Conservation (phyloP, 805 yeast species). For the Myxozyma mucilagina region DNA sequence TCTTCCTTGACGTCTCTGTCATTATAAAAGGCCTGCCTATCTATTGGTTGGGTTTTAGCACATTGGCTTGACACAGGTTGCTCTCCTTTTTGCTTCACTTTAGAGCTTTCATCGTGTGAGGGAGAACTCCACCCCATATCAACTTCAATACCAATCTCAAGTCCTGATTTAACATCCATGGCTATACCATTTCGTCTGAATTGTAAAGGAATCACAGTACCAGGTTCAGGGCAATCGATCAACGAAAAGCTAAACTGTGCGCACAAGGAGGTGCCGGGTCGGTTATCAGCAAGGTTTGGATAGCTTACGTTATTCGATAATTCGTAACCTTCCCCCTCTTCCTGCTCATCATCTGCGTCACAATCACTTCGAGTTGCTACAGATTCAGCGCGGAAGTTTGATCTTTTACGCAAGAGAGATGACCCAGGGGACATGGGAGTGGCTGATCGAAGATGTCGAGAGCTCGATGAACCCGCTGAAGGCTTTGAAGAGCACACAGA, state of each 20-base stretch:
- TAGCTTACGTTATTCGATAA: neutral
- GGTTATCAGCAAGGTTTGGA: neutral
- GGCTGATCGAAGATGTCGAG: neutral
- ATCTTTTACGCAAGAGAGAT: conserved; percentile 1
- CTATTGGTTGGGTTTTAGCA: neutral
- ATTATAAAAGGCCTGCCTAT: neutral
- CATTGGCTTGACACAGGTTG: neutral
- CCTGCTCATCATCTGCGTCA: conserved; percentile 21
- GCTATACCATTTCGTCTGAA: conserved; percentile 3
- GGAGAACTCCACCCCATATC: conserved; percentile 29
- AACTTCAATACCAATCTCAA: conserved; percentile 20
- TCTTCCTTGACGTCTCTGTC: neutral
- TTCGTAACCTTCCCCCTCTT: conserved; percentile 3
- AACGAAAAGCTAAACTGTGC: conserved; percentile 16
- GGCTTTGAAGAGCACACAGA: neutral
- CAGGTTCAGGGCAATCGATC: conserved; percentile 20
- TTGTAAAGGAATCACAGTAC: conserved; percentile 11
- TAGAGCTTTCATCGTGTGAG: neutral
- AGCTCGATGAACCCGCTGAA: neutral
- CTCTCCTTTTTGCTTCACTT: neutral
- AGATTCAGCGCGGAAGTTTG: neutral
- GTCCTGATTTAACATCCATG: conserved; percentile 10
- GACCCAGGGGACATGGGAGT: neutral
- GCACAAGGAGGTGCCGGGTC: neutral
- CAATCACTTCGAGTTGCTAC: conserved; percentile 7